Evolutionary conservation across 768 basidiomycete genomes (phyloP), one percentile per base, ranked within the genome.

Genomic region (Termitomyces sp.): DNA sequence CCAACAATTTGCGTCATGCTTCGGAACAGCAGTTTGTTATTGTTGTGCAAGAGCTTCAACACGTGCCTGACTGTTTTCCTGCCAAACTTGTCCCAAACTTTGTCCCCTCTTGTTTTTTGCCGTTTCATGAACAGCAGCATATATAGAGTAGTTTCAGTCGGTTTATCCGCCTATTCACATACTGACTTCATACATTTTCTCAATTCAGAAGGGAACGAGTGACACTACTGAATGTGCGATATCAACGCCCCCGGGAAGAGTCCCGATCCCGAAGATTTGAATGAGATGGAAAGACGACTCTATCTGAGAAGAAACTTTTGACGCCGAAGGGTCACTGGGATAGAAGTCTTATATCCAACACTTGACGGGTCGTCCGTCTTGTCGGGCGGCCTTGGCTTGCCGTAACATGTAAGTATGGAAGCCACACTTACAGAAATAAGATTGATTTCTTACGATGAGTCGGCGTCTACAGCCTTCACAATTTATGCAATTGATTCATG

Each of bases 1-100:
- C 46, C 61, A 15, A n/a, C 22, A 42, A 13, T 64, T 28, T 28
- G 61, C 65, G 67, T 68, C 65, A 68, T 68, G 35, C 38, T 18
- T 62, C 61, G 59, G 63, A 59, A 61, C 45, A 16, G 4, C 50
- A 45, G 13, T 63, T 67, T 65, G 48, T n/a, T 11, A 4, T 28
- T 64, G 44, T 59, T 65, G 32, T 58, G 22, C 53, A 44, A 11
- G 0, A 16, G 22, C 12, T 36, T 54, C 9, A 24, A 16, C 54
- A 32, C 38, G 38, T 54, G 38, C 22, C 1, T 48, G n/a, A n/a
- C 44, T 7, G 7, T 28, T n/a, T n/a, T n/a, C n/a, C n/a, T n/a
- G n/a, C n/a, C n/a, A n/a, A n/a, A n/a, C n/a, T n/a, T n/a, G n/a
- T n/a, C n/a, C n/a, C n/a, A n/a, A n/a, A n/a, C n/a, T n/a, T n/a